A percentile compares a stretch with the other conserved stretches of the same genome.
These are phyloP conservation scores for Spathaspora sp. DNA, from an alignment of 805 yeast species.

Conservation along the genomic window DNA sequence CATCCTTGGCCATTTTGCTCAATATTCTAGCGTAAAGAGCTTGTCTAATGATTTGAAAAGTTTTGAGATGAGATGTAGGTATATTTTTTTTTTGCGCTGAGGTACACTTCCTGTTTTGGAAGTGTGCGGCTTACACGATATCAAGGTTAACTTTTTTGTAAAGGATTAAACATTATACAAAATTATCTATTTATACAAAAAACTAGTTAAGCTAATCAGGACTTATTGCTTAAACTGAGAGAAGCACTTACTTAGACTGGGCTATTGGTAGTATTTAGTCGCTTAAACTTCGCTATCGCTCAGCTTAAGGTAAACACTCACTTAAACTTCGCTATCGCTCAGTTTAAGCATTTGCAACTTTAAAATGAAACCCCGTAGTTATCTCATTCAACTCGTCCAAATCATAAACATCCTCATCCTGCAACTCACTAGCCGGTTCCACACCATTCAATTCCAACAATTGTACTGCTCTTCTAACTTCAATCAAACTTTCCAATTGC, in stretches of 20 bases:
- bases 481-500: constrained; percentile 31
- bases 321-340: neutral
- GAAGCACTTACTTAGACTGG: too few relatives aligned
- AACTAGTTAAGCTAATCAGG: too few relatives aligned
- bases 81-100: neutral
- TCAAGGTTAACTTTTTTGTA: too few relatives aligned
- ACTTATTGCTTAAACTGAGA: too few relatives aligned
- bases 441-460: constrained; percentile 31
- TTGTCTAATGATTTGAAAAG: neutral
- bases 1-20: constrained; percentile 23
- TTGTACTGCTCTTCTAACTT: constrained; percentile 38
- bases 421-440: constrained; percentile 12
- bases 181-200: too few relatives aligned
- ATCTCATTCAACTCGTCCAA: constrained; percentile 13
- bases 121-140: neutral
- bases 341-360: too few relatives aligned
- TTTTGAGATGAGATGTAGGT: neutral
- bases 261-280: too few relatives aligned
- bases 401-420: constrained; percentile 15
- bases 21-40: neutral
- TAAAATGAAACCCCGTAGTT: constrained; percentile 8
- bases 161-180: too few relatives aligned
- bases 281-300: too few relatives aligned
- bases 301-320: too few relatives aligned
- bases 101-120: neutral